phyloP scores from a whole-genome alignment of 2,329 filamentous ascomycete species.

The Pseudomassariella vexata region DNA sequence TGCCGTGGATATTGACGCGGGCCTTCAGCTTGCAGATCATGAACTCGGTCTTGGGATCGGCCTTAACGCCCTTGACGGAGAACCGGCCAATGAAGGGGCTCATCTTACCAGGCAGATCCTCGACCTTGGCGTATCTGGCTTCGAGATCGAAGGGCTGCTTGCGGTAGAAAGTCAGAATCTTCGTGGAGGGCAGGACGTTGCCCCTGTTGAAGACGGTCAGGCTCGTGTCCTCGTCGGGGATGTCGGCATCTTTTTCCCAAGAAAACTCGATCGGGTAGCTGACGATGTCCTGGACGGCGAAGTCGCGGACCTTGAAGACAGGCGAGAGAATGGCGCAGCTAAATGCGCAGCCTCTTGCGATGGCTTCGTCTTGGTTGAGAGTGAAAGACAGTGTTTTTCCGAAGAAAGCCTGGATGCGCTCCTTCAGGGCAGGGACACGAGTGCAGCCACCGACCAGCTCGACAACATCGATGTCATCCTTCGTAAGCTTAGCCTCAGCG shows the following conservation, averaged over 20 bases:
- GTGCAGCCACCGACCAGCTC: slow-evolving; percentile 94
- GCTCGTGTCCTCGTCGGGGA: slow-evolving; percentile 96
- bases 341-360: slow-evolving; percentile 93
- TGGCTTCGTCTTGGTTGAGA: slow-evolving; percentile 95
- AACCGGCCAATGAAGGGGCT: slow-evolving; percentile 96
- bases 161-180: slow-evolving; percentile 98
- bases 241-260: slow-evolving; percentile 98
- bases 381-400: slow-evolving; percentile 91
- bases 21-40: slow-evolving; percentile 99
- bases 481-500: slow-evolving; percentile 83
- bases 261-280: slow-evolving; percentile 98
- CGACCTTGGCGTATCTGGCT: slow-evolving; percentile 85
- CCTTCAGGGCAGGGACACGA: slow-evolving; percentile 89
- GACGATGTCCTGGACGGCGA: slow-evolving; percentile 94
- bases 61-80: slow-evolving; percentile 96
- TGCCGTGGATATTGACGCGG: slow-evolving; percentile 89
- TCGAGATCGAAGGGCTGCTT: slow-evolving; percentile 97
- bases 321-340: slow-evolving; percentile 96
- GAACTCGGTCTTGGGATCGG: slow-evolving; percentile 89
- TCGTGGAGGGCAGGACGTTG: slow-evolving; percentile 95
- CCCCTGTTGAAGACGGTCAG: slow-evolving; percentile 96
- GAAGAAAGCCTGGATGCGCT: slow-evolving; percentile 84
- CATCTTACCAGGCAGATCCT: slow-evolving; percentile 79
- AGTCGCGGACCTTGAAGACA: slow-evolving; percentile 97
- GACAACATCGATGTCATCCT: slow-evolving; percentile 87